Percentiles rank a stretch among this genome's conserved stretches.
These are phyloP conservation scores for Petrea volubilis DNA, from an alignment of 257 asterid species.

Conservation along the genomic window DNA sequence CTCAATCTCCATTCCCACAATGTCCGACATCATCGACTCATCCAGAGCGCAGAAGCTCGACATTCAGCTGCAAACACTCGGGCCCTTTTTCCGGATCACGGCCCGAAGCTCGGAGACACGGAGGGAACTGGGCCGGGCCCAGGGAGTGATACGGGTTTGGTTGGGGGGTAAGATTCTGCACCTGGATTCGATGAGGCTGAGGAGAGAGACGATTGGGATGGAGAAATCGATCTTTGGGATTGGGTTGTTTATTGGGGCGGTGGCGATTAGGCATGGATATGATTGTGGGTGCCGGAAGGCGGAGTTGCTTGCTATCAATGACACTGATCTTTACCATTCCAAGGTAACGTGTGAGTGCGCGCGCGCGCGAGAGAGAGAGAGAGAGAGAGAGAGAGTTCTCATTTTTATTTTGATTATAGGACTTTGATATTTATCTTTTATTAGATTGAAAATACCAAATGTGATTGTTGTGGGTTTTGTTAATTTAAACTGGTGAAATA, in stretches of 20 bases:
- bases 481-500: no score
- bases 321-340: conserved; percentile 71
- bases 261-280: conserved; percentile 76
- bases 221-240: conserved; percentile 88
- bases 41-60: conserved; percentile 75
- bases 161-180: conserved; percentile 76
- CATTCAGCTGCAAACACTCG: conserved; percentile 56
- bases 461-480: no score
- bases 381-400: no score
- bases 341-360: conserved; percentile 60
- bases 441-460: no score
- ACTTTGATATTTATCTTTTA: no score
- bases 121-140: conserved; percentile 70
- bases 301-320: conserved; percentile 89
- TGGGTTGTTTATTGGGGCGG: conserved; percentile 90
- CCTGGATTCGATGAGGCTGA: conserved; percentile 69
- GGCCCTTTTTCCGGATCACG: conserved; percentile 82
- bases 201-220: conserved; percentile 70
- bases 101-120: conserved; percentile 52
- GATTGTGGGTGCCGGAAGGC: conserved; percentile 74
- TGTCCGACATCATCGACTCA: conserved; percentile 71
- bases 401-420: no score
- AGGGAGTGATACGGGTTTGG: conserved; percentile 83
- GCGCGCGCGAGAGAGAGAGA: no score
- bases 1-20: conserved; percentile 49